A percentile compares a stretch with the other conserved stretches of the same genome.
Conservation (phyloP, 23 red algal genomes). For the Gracilariopsis chorda region DNA sequence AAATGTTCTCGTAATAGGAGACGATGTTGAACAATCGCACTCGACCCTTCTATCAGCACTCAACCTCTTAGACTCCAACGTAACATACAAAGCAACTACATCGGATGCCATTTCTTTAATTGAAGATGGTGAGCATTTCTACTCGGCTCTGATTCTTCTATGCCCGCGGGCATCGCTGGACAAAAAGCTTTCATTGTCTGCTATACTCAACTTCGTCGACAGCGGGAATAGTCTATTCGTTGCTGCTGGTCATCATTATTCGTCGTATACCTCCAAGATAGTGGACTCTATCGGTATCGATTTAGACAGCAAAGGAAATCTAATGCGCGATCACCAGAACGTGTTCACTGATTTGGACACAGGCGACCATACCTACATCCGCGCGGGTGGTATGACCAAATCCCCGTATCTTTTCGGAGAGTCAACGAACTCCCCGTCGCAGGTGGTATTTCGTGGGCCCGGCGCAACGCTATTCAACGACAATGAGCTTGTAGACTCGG, state of each 20-base stretch:
- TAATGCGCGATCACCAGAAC: conserved; percentile 66
- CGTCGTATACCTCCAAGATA: conserved; percentile 40
- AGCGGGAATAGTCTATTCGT: conserved; percentile 62
- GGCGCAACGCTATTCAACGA: conserved; percentile 68
- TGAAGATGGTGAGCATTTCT: conserved; percentile 53
- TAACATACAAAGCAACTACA: conserved; percentile 22
- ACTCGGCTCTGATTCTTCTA: conserved; percentile 45
- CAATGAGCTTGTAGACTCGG: conserved; percentile 76
- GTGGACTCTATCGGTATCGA: conserved; percentile 61
- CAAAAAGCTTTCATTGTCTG: not conserved
- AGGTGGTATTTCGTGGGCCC: conserved; percentile 65
- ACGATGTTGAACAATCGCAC: conserved; percentile 27
- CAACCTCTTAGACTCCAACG: not conserved
- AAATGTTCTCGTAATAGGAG: conserved; percentile 15
- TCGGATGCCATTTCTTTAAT: not conserved
- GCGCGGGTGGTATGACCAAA: conserved; percentile 40
- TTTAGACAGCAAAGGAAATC: conserved; percentile 20
- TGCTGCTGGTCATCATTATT: conserved; percentile 4
- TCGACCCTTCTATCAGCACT: conserved; percentile 34
- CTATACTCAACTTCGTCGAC: conserved; percentile 60
- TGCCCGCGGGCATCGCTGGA: conserved; percentile 44
- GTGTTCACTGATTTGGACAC: conserved; percentile 18
- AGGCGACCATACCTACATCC: conserved; percentile 59
- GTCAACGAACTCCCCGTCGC: not conserved
- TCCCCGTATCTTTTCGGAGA: conserved; percentile 32